These are phyloP conservation scores for Esteya vermicola DNA, from an alignment of 2,329 filamentous ascomycete genomes.

Conservation along the genomic window DNA sequence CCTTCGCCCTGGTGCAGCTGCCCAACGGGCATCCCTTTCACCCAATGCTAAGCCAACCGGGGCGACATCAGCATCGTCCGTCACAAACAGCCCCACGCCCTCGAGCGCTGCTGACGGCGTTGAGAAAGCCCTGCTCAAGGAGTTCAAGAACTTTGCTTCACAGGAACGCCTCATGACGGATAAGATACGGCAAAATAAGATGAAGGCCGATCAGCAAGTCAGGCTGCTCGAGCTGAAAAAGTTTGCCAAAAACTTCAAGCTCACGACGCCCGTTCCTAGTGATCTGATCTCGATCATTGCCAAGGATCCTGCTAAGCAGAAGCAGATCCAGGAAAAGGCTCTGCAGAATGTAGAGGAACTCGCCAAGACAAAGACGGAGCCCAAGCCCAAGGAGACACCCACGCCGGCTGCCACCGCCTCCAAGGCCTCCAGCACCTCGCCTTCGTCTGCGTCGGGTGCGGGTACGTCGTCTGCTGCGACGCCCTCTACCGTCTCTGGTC, in stretches of 20 bases:
- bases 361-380: constrained; percentile 28
- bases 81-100: constrained; percentile 16
- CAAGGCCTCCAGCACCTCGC: neutral
- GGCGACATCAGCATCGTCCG: constrained; percentile 1
- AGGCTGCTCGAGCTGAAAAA: constrained; percentile 92
- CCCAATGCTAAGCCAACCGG: constrained; percentile 21
- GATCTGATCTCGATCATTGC: constrained; percentile 91
- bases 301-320: constrained; percentile 90
- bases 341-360: constrained; percentile 58
- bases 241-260: constrained; percentile 87
- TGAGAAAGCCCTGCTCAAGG: constrained; percentile 44
- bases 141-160: constrained; percentile 50
- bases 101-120: constrained; percentile 47
- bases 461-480: constrained; percentile 4
- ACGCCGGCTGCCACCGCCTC: constrained; percentile 10
- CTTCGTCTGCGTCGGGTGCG: neutral
- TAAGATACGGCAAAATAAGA: constrained; percentile 41
- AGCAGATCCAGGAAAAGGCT: constrained; percentile 81
- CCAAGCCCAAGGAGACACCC: constrained; percentile 37
- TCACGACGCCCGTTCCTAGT: constrained; percentile 79
- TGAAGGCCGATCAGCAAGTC: constrained; percentile 68
- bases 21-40: constrained; percentile 24
- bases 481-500: constrained; percentile 10
- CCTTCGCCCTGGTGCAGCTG: constrained; percentile 19
- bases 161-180: constrained; percentile 41